Evolutionary conservation across 495 filamentous ascomycete genomes (phyloP), one percentile per base, ranked within the genome.

Genomic region (Bacidia gigantensis): DNA sequence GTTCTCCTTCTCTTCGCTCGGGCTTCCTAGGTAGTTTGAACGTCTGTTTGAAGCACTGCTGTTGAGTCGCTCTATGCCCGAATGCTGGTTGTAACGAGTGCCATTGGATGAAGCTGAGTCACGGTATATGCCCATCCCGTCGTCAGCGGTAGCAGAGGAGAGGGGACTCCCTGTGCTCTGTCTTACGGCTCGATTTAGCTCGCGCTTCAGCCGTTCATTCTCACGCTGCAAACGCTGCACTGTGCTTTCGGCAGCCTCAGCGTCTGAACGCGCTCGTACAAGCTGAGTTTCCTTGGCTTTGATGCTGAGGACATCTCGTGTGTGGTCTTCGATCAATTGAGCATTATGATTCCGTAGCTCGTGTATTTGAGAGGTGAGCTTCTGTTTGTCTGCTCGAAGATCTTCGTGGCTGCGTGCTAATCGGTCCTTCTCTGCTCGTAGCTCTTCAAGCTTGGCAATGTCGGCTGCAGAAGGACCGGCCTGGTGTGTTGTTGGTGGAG

Each of bases 231-330:
- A 79, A 50, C 86, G 83, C 51, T 88, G 81, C 32, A 87, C 86
- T 45, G 78, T 81, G 55, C 84, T 80, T 64, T 95, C 88, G 0
- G 89, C 84, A 2, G 86, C 76, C 66, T 99, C 90, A 42, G 84
- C 84, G 56, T 99, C 93, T 59, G 82, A 83, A 17, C 89, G 78
- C 24, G 92, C 89, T 23, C 93, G 80, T 9, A 96, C 89, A 7
- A 99, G 74, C 60, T 99, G 93, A 3, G 93, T 96, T 64, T 97
- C 93, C 65, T 99, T 99, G 29, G 93, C 93, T 58, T 96, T 96
- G 66, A 97, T 89, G 57, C 86, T 87, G 20, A 99, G 75, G 10
- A 95, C 86, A 62, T 97, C 92, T 47, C 90, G 73, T 1, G 93
- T 99, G 61, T 96, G 90, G 58, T 97, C 92, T 68, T 99, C 93